Conservation (phyloP, 2,329 filamentous ascomycete genomes). For the Pseudocercospora cruenta region DNA sequence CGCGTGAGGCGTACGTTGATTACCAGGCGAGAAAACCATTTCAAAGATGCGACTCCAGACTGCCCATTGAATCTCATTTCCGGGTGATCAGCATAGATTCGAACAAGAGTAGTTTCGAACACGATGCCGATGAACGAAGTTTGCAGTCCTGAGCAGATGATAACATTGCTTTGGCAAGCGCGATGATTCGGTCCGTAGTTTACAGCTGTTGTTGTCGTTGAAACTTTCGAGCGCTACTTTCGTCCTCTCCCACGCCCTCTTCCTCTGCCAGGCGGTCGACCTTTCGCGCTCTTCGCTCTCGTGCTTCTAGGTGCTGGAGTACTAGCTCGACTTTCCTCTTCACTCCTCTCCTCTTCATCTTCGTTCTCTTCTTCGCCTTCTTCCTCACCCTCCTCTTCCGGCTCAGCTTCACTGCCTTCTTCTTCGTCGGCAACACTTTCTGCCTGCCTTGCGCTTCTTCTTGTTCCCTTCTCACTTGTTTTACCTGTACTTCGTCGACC, state of each 20-base stretch:
- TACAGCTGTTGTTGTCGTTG: too few species aligned
- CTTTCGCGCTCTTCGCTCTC: slow-evolving; percentile 13
- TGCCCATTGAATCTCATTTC: too few species aligned
- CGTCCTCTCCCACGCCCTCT: neutral
- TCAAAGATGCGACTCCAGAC: too few species aligned
- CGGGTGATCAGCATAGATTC: too few species aligned
- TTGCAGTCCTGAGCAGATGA: too few species aligned
- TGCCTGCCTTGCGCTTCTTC: slow-evolving; percentile 34
- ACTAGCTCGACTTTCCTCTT: slow-evolving; percentile 25
- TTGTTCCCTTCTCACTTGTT: slow-evolving; percentile 19
- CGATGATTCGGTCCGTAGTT: too few species aligned
- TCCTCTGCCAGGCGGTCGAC: slow-evolving; percentile 1
- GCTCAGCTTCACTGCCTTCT: slow-evolving; percentile 27
- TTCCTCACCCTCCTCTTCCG: slow-evolving; percentile 30
- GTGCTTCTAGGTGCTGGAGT: slow-evolving; percentile 20
- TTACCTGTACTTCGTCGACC: slow-evolving; percentile 22
- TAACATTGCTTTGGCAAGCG: too few species aligned
- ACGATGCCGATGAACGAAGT: too few species aligned
- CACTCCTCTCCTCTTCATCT: slow-evolving; percentile 29
- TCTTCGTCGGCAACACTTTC: slow-evolving; percentile 33
- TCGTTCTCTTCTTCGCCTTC: slow-evolving; percentile 31
- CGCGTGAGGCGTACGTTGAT: too few species aligned
- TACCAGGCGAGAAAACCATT: too few species aligned
- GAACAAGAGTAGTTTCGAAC: too few species aligned
- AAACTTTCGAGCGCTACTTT: neutral